phyloP scores from a whole-genome alignment of 345 rosid species.

The Populus pruinosa region DNA sequence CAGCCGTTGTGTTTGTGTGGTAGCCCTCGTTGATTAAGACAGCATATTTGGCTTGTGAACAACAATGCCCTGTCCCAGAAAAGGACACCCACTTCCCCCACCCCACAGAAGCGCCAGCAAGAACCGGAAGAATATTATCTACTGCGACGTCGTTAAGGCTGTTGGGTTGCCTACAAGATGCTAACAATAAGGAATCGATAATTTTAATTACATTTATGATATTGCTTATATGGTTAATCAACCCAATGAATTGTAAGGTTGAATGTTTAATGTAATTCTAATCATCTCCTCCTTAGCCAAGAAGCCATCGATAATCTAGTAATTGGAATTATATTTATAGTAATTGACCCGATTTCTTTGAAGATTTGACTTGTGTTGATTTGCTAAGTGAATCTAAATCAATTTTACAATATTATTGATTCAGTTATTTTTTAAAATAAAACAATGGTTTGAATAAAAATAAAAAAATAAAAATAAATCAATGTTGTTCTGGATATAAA shows the following conservation, averaged over 20 bases:
- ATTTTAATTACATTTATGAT: background rate
- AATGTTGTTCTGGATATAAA: no score
- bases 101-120: background rate
- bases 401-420: no score
- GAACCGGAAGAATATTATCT: background rate
- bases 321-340: no score
- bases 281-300: no score
- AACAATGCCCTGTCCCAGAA: background rate
- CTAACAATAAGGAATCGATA: background rate
- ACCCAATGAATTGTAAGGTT: background rate
- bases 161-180: slow-evolving; percentile 9
- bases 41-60: background rate
- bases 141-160: background rate
- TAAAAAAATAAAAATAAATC: no score
- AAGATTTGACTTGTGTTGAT: no score
- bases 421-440: no score
- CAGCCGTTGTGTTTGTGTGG: slow-evolving; percentile 1
- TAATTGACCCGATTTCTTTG: no score
- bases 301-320: no score
- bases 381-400: no score
- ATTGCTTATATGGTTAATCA: background rate
- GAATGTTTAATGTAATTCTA: background rate
- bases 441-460: no score
- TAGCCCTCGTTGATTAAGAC: slow-evolving; percentile 18
- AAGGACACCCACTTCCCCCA: slow-evolving; percentile 7